Percentiles rank a stretch among this genome's conserved stretches.
These are phyloP conservation scores for Trichophyton schoenleinii DNA, from an alignment of 2,329 filamentous ascomycete genomes.

Conservation along the genomic window DNA sequence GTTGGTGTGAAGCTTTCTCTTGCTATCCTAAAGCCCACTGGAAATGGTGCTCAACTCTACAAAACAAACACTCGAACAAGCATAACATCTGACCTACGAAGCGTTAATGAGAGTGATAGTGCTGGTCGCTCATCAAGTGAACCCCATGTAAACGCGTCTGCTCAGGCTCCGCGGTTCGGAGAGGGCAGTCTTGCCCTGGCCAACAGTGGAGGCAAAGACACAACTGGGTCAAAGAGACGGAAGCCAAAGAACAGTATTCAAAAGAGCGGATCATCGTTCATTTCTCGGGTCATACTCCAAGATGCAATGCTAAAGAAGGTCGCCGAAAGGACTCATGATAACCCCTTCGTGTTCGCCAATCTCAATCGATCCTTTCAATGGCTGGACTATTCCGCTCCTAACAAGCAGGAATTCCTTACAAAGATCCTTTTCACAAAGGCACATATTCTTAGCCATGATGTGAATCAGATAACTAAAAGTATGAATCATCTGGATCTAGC, in stretches of 20 bases:
- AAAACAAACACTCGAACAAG: conserved; percentile 43
- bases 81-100: conserved; percentile 20
- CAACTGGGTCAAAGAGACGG: conserved; percentile 54
- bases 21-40: conserved; percentile 54
- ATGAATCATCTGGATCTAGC: conserved; percentile 73
- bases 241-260: conserved; percentile 98
- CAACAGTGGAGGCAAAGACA: conserved; percentile 54
- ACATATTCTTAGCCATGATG: conserved; percentile 86
- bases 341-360: conserved; percentile 84
- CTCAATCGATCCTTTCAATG: conserved; percentile 93
- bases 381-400: conserved; percentile 67
- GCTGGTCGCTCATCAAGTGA: conserved; percentile 51
- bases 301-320: conserved; percentile 68
- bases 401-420: conserved; percentile 71
- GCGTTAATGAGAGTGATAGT: conserved; percentile 50
- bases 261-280: conserved; percentile 97
- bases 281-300: conserved; percentile 88
- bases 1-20: conserved; percentile 75
- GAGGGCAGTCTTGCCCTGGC: conserved; percentile 68
- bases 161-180: conserved; percentile 57
- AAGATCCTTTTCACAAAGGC: conserved; percentile 97
- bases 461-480: conserved; percentile 72
- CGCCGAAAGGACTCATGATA: conserved; percentile 63
- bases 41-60: conserved; percentile 35
- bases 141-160: conserved; percentile 26